Conservation (phyloP, 2,329 filamentous ascomycete genomes). For the Monilinia aucupariae region DNA sequence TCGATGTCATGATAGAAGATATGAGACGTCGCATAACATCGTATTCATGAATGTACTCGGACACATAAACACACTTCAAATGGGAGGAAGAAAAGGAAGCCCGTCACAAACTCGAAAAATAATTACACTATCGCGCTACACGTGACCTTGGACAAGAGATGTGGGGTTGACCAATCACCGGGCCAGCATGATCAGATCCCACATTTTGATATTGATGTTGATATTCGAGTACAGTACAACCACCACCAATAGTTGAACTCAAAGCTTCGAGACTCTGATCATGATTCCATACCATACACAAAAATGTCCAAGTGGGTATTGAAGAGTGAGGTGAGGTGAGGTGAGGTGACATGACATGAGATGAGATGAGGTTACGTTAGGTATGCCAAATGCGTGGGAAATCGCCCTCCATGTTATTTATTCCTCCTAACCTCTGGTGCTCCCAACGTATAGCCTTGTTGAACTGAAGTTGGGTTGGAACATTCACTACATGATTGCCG, state of each 20-base stretch:
- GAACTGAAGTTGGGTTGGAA: not conserved
- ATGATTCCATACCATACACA: too few relatives aligned
- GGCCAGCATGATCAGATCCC: not conserved
- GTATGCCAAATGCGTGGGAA: too few relatives aligned
- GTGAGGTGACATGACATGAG: too few relatives aligned
- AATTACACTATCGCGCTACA: not conserved
- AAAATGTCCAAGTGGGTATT: not conserved
- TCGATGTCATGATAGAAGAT: constrained; percentile 53
- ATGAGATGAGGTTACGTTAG: too few relatives aligned
- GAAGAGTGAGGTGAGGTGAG: not conserved
- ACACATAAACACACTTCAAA: not conserved
- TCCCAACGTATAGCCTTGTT: not conserved
- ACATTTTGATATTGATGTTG: not conserved
- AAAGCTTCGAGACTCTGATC: not conserved
- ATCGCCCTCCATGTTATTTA: too few relatives aligned
- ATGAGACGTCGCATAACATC: constrained; percentile 36
- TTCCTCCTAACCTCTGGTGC: too few relatives aligned
- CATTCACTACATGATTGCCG: not conserved
- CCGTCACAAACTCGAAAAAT: not conserved
- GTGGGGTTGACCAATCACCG: too few relatives aligned
- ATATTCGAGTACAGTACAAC: too few relatives aligned
- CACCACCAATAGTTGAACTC: not conserved
- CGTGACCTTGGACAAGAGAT: not conserved
- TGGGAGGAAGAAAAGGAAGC: not conserved
- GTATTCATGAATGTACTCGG: constrained; percentile 6